Base-by-base conservation (phyloP, 176 grass and related monocot genomes). In the Bonia amplexicaulis region DNA sequence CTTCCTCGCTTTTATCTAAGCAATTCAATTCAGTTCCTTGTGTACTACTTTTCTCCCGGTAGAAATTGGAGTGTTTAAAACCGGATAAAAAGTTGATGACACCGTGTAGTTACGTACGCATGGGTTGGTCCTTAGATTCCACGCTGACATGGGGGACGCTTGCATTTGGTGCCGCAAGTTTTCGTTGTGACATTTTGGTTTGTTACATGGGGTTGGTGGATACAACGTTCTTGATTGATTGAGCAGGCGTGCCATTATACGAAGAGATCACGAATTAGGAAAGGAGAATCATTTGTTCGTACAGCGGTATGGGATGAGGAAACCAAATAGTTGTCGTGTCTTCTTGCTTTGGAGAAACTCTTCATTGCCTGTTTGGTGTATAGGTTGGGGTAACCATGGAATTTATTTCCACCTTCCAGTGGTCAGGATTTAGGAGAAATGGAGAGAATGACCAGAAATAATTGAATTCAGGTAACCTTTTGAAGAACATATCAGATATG, bases 141-240 rank as follows among this genome's bases (percentile, higher is more conserved):
- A 82, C 47, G 15, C 40, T 79, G 74, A 11, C 66, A 79, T 58
- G 37, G 55, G 45, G 54, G 19, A 1, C 9, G 16, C 46, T 45
- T 84, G 66, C 35, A 20, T 71, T 55, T 41, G 40, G 13, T 13
- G 17, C 37, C 5, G 10, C 80, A 68, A 53, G 78, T 82, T 72
- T 76, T 77, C 65, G 71, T 63, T 76, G 40, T 77, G 64, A 47
- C 52, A 58, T 49, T 72, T 57, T 48, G 40, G 27, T 82, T 74
- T 82, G 31, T 64, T 55, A 73, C 16, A 59, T 26, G 68, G 66
- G 22, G 61, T 67, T 84, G 37, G 46, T 79, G 10, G 46, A 12
- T 66, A 37, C 27, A 84, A 73, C 60, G 26, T 80, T 68, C 26
- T 82, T 72, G 26, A 2, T 75, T 12, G 78, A 37, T 71, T 33